Evolutionary conservation across 306 rosid species (phyloP), one percentile per base, ranked within the genome.

Genomic region (Carpinus fangiana): DNA sequence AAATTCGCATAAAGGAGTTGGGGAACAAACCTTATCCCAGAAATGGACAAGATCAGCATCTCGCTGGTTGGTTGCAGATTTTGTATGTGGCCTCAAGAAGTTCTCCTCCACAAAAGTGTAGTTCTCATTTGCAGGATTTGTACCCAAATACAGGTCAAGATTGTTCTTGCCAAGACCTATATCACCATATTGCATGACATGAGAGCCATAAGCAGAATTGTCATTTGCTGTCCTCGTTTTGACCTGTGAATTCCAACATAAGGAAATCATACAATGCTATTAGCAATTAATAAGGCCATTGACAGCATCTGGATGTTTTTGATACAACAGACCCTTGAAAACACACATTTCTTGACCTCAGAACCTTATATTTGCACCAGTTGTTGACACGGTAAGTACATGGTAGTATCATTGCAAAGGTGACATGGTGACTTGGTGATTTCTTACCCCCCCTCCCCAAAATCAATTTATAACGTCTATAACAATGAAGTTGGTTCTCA

Each of bases 21-120:
- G 20, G 59, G 69, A 71, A 64, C 80, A 55, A 74, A 95, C 99
- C 97, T 93, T 96, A 59, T 90, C 85, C 99, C 99, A 96, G 83
- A 93, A 96, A 84, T 96, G 99, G 79, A 96, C 73, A 48, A 96
- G 94, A 89, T 96, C 99, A 38, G 99, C 99, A 80, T 93, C 99
- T 7, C 98, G 89, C 84, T 96, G 98, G 86, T 88, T 96, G 78
- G 85, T 85, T 68, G 91, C 84, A 71, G 92, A 84, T 84, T 85
- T 86, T 54, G 89, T 67, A 76, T 90, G 80, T 64, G 84, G 84
- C 85, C 87, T 81, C 81, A 96, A 80, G 73, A 86, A 86, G 84
- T 91, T 96, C 50, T 87, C 85, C n/a, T 84, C 94, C 76, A 83
- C 80, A 70, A 81, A 91, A 79, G 94, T 90, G 53, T 7, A 82